Conservation (phyloP, 768 basidiomycete genomes). For the Pleurotus sapidus region DNA sequence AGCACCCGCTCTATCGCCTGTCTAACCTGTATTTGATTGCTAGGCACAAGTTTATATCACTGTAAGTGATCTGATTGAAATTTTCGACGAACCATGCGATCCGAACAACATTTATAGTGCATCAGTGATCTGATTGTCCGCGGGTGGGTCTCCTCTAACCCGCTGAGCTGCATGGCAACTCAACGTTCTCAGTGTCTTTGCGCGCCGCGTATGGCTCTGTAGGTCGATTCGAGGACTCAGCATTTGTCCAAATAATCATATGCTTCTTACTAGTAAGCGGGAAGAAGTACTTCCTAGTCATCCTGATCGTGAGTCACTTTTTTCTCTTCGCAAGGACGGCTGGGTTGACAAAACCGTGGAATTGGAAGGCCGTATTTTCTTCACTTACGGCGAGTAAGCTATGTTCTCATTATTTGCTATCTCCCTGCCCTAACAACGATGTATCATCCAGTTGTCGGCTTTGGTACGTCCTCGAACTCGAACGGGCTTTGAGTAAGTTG, state of each 20-base stretch:
- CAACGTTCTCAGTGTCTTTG: constrained; percentile 19
- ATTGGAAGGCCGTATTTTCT: not conserved
- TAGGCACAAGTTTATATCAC: constrained; percentile 26
- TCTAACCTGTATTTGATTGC: not conserved
- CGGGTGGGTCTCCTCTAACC: constrained; percentile 18
- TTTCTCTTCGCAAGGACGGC: not conserved
- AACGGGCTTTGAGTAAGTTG: not conserved
- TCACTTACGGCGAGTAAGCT: not conserved
- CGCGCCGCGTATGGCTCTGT: constrained; percentile 25
- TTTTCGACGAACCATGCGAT: not conserved
- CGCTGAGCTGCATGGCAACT: not conserved
- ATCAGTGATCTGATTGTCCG: constrained; percentile 28
- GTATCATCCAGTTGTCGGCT: not conserved
- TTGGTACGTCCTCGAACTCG: not conserved
- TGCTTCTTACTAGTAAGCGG: constrained; percentile 13
- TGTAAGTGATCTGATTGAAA: constrained; percentile 12
- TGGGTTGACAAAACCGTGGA: not conserved
- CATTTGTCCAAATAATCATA: too few relatives aligned
- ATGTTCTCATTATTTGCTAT: not conserved
- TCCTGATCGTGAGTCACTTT: constrained; percentile 15
- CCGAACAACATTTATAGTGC: constrained; percentile 10
- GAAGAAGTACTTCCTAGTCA: constrained; percentile 13
- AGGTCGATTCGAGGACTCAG: not conserved
- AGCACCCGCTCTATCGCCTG: not conserved
- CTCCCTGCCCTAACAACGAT: not conserved